Evolutionary conservation across 352 stramenopile species (phyloP), one percentile per base, ranked within the genome.

Genomic region (Phytophthora pistaciae): DNA sequence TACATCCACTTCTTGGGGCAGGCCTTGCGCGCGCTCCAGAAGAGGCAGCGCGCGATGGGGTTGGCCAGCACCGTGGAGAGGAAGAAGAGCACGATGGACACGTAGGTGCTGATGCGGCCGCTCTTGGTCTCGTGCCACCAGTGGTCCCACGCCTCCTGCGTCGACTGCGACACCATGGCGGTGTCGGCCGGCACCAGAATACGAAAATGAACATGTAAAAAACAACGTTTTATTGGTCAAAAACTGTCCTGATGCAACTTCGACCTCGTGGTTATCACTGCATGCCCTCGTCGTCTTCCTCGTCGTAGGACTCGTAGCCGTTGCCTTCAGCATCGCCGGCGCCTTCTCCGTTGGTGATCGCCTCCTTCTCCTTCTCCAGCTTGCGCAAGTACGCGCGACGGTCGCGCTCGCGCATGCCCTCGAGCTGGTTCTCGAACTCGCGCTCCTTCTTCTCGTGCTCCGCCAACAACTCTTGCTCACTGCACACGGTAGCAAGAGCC

Each of bases 361-460:
- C 68, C 23, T 83, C 74, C 27, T 82, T 77, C 33, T 91, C 83
- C 60, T 88, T 82, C 31, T 93, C 82, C 59, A 88, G 57, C 56
- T 91, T 91, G 68, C 90, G 87, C 59, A 93, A 29, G 33, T 90
- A 79, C 11, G 87, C 82, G 46, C 90, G 88, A 57, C 90, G 87
- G 40, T 96, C 87, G 38, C 90, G 85, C 64, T 96, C 90, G 49
- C 86, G 82, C 83, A 96, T 87, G 21, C 78, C 82, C 27, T 91
- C 85, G 21, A 91, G 62, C 49, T 79, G 78, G 13, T 63, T 68
- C 31, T 91, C 84, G 40, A 88, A 79, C 56, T 88, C 80, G 31
- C 82, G 83, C 53, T 80, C 65, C 53, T 88, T 82, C 54, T 80
- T 66, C 54, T 78, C 68, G 57, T 85, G 80, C 60, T 84, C 74